Evolutionary conservation across 768 basidiomycete species (phyloP).

Genomic region (Russula foetens): DNA sequence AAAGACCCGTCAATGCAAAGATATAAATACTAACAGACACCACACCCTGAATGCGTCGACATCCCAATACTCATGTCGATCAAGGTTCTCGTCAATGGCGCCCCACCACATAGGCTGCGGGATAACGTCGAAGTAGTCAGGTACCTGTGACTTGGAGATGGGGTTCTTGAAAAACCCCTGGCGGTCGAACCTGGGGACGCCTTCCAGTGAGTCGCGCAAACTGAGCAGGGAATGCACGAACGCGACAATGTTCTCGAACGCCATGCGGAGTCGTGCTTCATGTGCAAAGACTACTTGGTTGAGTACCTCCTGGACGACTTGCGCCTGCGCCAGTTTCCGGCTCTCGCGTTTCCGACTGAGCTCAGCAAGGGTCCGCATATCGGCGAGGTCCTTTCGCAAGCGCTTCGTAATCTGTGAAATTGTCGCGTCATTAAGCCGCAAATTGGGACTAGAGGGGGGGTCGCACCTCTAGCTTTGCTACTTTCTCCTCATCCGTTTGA

Average conservation of each 20-base stretch:
- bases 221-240: conserved; percentile 30
- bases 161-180: conserved; percentile 74
- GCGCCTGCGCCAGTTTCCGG: conserved; percentile 63
- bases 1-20: background rate
- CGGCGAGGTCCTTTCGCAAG: conserved; percentile 70
- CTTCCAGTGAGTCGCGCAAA: background rate
- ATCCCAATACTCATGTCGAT: conserved; percentile 77
- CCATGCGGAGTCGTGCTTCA: conserved; percentile 47
- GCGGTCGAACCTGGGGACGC: conserved; percentile 53
- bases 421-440: background rate
- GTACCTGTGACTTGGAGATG: conserved; percentile 69
- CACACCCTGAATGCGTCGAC: conserved; percentile 61
- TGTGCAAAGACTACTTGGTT: conserved; percentile 59
- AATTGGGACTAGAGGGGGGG: background rate
- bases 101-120: conserved; percentile 85
- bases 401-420: conserved; percentile 44
- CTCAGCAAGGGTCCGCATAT: conserved; percentile 57
- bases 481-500: conserved; percentile 77
- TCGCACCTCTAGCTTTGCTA: conserved; percentile 71
- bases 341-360: conserved; percentile 71
- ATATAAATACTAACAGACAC: background rate
- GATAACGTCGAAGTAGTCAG: conserved; percentile 87
- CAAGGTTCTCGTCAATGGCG: conserved; percentile 73
- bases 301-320: conserved; percentile 60
- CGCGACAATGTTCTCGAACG: conserved; percentile 66